Evolutionary conservation across 148 eudicot species (phyloP), one percentile per base, ranked within the genome.

Genomic region (Amaranthus palmeri): DNA sequence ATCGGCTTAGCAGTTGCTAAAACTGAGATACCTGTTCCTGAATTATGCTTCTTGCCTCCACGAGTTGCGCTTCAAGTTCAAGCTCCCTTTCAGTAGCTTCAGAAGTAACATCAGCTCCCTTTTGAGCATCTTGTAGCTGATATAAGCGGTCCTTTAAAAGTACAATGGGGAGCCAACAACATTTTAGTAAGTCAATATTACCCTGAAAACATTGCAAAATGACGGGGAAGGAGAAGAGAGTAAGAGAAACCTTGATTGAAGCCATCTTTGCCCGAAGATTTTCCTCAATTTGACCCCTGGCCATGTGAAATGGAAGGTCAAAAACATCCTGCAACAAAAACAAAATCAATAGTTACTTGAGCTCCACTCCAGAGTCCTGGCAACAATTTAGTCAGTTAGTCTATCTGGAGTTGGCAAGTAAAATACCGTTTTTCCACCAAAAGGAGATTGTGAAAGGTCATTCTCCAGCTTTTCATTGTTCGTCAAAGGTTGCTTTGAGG

Each of bases 261-360:
- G 88, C 85, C 93, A 96, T 85, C 83, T 92, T 96, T 53, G 89
- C 83, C 49, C 97, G 84, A 47, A 96, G 93, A 81, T 88, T 90
- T 83, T 92, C 97, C 86, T 92, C 97, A 58, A 96, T 96, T 87
- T 96, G 97, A 81, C 83, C 87, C 79, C 99, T 89, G 58, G 86
- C 99, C 96, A 96, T 92, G 86, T 90, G 93, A 69, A 96, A 87
- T 61, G 99, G 99, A 76, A 96, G 88, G 81, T 96, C 99, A 80
- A 96, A 96, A 58, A 96, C 92, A 83, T 96, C 97, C 99, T 96
- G 87, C 72, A 77, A 45, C 8, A 57, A 75, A 47, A 42, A 49
- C 9, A 15, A 71, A 53, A 11, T 4, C 14, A 53, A 52, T 13
- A 42, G 11, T 60, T 67, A 71, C 13, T 45, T 52, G 55, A 40